Base-by-base conservation (phyloP, 2,329 filamentous ascomycete genomes). In the Ceratocystis huliohia region DNA sequence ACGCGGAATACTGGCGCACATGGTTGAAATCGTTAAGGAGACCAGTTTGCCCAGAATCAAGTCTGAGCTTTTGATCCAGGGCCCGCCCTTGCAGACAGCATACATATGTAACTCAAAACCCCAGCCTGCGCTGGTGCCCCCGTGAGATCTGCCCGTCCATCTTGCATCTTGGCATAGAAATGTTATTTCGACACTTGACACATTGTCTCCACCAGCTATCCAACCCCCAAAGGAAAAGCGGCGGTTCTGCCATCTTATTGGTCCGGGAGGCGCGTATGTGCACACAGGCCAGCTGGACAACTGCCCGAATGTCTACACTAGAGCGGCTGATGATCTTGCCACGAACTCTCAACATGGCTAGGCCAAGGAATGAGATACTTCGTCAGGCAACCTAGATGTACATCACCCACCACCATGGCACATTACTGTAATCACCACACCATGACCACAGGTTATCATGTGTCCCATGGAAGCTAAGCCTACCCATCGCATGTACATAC, bases 21-120 rank as follows among this genome's bases (percentile, higher is more conserved):
- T 71, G 73, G 64, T 78, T 76, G 76, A 41, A 41, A 74, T 77
- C 30, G 74, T 78, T 46, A 77, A 78, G 67, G 75, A 74, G 65
- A 74, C 76, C 46, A 77, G 76, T 68, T 77, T 76, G n/a, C 74
- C 75, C 10, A 61, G 50, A 20, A 25, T 3, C 71, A 73, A 33
- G 56, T 30, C 56, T 20, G n/a, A 33, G 22, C 6, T 17, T n/a
- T 25, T 50, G 48, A 25, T 25, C 15, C 22, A 57, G 28, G 30
- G 59, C 73, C 74, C 1, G 68, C 69, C 41, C 10, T 69, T 71
- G 2, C 68, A 70, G 7, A 71, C 13, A 41, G 37, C 37, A 41
- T 41, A 37, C 37, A 41, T 5, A 41, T 41, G 37, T 41, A 75
- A 44, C 68, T 66, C 7, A 68, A 69, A 6, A 69, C 13, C 25